Conservation (phyloP, 1,284 basidiomycete species). For the Marasmius fiardii region DNA sequence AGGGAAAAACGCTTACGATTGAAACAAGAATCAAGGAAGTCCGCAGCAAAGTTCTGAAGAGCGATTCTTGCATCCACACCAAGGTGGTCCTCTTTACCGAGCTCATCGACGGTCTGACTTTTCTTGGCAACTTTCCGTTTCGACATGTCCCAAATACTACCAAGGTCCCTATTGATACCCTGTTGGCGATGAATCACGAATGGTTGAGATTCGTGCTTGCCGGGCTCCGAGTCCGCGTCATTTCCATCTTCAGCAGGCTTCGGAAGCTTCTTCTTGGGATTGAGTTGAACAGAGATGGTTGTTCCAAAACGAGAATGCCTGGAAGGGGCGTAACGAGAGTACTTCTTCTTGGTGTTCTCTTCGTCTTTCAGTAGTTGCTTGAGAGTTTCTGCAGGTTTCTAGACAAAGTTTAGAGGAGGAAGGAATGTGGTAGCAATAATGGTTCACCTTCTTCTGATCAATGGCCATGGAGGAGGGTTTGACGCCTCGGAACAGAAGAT, state of each 20-base stretch:
- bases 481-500: conserved; percentile 80
- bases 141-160: conserved; percentile 72
- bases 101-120: conserved; percentile 67
- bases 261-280: conserved; percentile 45
- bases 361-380: conserved; percentile 73
- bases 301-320: conserved; percentile 94
- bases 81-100: conserved; percentile 71
- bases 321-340: conserved; percentile 63
- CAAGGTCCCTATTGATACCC: conserved; percentile 74
- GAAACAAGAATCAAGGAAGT: conserved; percentile 81
- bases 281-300: conserved; percentile 76
- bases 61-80: conserved; percentile 67
- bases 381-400: conserved; percentile 70
- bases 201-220: conserved; percentile 34
- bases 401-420: conserved; percentile 11
- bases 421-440: conserved; percentile 5
- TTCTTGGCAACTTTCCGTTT: conserved; percentile 69
- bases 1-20: conserved; percentile 61
- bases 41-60: conserved; percentile 64
- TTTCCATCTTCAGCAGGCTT: conserved; percentile 18
- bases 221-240: conserved; percentile 25
- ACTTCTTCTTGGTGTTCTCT: conserved; percentile 54
- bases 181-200: conserved; percentile 82
- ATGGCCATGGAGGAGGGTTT: conserved; percentile 58
- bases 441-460: conserved; percentile 67